These are phyloP conservation scores for Sporothrix brunneoviolacea DNA, from an alignment of 2,329 filamentous ascomycete species.

Conservation along the genomic window DNA sequence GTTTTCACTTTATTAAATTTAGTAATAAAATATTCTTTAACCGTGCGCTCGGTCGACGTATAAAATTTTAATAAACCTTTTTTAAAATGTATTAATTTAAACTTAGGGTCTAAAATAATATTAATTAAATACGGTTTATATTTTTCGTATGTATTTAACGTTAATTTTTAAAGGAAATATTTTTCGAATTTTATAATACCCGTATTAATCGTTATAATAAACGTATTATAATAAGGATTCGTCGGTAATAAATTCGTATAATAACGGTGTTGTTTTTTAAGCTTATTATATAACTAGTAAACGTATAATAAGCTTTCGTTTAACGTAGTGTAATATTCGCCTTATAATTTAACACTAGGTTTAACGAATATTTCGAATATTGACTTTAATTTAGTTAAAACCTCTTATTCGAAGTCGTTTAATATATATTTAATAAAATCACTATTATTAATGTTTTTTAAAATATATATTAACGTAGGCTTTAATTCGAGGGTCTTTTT, in stretches of 20 bases:
- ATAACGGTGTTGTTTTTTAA: neutral
- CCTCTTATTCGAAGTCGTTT: neutral
- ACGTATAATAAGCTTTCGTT: conserved; percentile 1
- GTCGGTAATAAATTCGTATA: neutral
- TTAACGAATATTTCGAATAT: neutral
- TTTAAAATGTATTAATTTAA: neutral
- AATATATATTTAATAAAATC: neutral
- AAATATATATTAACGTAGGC: neutral
- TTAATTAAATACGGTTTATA: neutral
- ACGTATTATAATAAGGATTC: neutral
- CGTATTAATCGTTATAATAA: neutral
- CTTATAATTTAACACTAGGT: neutral
- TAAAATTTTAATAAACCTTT: neutral
- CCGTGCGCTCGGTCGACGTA: neutral
- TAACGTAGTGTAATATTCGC: neutral
- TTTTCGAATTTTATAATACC: conserved; percentile 1
- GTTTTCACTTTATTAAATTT: neutral
- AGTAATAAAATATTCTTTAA: too few relatives aligned
- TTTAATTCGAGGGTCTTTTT: neutral
- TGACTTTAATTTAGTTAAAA: neutral
- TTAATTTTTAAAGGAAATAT: neutral
- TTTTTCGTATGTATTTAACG: neutral
- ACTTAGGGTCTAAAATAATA: neutral
- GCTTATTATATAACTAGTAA: conserved; percentile 3
- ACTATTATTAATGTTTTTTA: neutral